Percentiles rank a stretch among this genome's conserved stretches.
Evolutionary conservation across 2,329 filamentous ascomycete genomes (phyloP).

Genomic region (Cladorrhinum sp.): DNA sequence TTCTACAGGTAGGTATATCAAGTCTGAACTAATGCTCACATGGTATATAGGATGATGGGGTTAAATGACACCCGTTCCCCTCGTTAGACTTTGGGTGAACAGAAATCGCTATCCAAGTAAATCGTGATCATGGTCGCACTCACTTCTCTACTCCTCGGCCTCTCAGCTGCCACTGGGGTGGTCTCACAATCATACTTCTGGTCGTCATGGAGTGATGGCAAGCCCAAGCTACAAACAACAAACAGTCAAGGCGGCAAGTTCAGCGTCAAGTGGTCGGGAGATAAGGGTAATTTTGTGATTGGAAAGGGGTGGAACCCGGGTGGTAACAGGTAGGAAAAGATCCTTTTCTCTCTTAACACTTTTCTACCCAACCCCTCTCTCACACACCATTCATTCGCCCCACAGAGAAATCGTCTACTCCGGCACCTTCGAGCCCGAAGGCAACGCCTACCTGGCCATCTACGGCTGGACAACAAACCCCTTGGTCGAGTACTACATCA

Average conservation of each 20-base stretch:
- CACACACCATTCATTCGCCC: not conserved
- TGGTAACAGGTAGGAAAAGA: slow-evolving; percentile 27
- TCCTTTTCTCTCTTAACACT: not conserved
- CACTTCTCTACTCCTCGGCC: slow-evolving; percentile 36
- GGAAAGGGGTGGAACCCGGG: slow-evolving; percentile 51
- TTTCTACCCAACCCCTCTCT: not conserved
- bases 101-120: not conserved
- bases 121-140: slow-evolving; percentile 36
- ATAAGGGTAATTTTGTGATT: slow-evolving; percentile 45
- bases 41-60: not conserved
- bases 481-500: slow-evolving; percentile 31
- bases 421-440: slow-evolving; percentile 43
- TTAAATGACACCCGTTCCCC: not conserved
- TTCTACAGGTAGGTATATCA: not conserved
- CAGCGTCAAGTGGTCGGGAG: slow-evolving; percentile 44
- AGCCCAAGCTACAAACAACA: slow-evolving; percentile 1
- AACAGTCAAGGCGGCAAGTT: slow-evolving; percentile 37
- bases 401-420: slow-evolving; percentile 46
- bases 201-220: slow-evolving; percentile 56
- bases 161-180: slow-evolving; percentile 32
- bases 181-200: slow-evolving; percentile 55
- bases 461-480: slow-evolving; percentile 34
- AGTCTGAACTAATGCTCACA: not conserved
- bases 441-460: slow-evolving; percentile 46
- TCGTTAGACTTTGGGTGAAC: not conserved